Conservation (phyloP, 1,139 yeast genomes). For the Nakaseomyces kungkrabaensis region DNA sequence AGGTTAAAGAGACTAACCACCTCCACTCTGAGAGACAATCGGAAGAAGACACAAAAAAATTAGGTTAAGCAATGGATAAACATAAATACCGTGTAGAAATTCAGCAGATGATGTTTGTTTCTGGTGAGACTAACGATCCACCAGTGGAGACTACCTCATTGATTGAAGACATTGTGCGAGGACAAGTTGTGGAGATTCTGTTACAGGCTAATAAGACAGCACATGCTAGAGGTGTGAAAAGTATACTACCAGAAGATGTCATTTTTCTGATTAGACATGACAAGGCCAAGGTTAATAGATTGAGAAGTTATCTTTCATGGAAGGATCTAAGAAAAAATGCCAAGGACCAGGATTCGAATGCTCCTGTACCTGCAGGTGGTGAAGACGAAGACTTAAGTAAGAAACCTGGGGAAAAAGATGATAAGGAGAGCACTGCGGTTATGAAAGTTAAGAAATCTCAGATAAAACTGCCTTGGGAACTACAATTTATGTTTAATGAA, state of each 20-base stretch:
- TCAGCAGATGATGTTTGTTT: conserved; percentile 98
- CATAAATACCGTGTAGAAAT: conserved; percentile 76
- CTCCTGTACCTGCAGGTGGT: conserved; percentile 41
- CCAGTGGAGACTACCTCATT: conserved; percentile 83
- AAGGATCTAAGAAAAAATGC: conserved; percentile 96
- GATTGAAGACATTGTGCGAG: conserved; percentile 89
- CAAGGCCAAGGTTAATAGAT: conserved; percentile 83
- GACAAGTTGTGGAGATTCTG: conserved; percentile 87
- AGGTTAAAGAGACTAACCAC: too few species aligned
- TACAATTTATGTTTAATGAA: conserved; percentile 86
- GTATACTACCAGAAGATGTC: conserved; percentile 86
- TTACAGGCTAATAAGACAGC: conserved; percentile 75
- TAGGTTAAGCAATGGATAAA: conserved; percentile 33
- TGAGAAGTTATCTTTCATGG: conserved; percentile 90
- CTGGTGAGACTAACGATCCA: conserved; percentile 91
- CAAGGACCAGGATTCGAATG: conserved; percentile 84
- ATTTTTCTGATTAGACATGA: conserved; percentile 89
- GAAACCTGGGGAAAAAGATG: conserved; percentile 32
- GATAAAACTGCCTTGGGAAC: conserved; percentile 89
- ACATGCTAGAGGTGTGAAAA: conserved; percentile 67
- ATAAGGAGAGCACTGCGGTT: conserved; percentile 46
- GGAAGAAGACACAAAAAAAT: too few species aligned
- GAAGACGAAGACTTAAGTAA: conserved; percentile 35
- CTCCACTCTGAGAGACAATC: too few species aligned
- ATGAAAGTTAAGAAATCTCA: conserved; percentile 66